phyloP scores from a whole-genome alignment of 1,284 basidiomycete species.

The Puccinia novopanici region DNA sequence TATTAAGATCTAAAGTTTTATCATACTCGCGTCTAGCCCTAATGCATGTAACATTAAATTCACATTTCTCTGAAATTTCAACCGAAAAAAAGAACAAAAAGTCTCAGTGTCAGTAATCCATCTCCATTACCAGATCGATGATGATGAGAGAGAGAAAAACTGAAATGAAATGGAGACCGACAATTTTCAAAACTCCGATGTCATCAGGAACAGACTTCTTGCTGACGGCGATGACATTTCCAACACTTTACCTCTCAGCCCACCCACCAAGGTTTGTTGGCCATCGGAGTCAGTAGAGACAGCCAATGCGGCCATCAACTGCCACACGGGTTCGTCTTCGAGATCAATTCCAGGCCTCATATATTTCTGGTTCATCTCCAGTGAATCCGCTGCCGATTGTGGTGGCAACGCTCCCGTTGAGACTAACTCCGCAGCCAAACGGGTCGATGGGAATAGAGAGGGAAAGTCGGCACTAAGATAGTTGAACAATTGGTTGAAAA shows the following conservation, averaged over 20 bases:
- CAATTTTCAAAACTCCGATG: constrained; percentile 47
- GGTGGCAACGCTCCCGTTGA: constrained; percentile 56
- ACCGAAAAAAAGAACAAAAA: background rate
- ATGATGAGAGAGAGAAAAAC: background rate
- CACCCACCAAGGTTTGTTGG: constrained; percentile 76
- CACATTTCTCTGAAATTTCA: constrained; percentile 65
- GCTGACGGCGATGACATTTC: constrained; percentile 78
- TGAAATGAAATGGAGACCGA: constrained; percentile 44
- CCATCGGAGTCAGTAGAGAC: constrained; percentile 81
- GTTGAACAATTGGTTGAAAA: constrained; percentile 69
- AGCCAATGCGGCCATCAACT: constrained; percentile 84
- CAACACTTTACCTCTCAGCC: constrained; percentile 86
- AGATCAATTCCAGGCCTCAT: constrained; percentile 63
- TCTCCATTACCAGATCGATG: background rate
- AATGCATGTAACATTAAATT: constrained; percentile 82
- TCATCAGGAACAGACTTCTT: constrained; percentile 67
- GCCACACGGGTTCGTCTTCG: constrained; percentile 87
- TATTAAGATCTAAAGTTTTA: constrained; percentile 34
- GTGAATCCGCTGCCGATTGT: constrained; percentile 51
- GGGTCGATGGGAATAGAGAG: constrained; percentile 84
- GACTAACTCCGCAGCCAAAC: constrained; percentile 64
- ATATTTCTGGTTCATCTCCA: constrained; percentile 56
- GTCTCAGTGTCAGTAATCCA: background rate
- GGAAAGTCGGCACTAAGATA: constrained; percentile 74
- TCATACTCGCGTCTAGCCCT: constrained; percentile 69